Evolutionary conservation across 352 stramenopile genomes (phyloP).

Genomic region (Plasmopara muralis): DNA sequence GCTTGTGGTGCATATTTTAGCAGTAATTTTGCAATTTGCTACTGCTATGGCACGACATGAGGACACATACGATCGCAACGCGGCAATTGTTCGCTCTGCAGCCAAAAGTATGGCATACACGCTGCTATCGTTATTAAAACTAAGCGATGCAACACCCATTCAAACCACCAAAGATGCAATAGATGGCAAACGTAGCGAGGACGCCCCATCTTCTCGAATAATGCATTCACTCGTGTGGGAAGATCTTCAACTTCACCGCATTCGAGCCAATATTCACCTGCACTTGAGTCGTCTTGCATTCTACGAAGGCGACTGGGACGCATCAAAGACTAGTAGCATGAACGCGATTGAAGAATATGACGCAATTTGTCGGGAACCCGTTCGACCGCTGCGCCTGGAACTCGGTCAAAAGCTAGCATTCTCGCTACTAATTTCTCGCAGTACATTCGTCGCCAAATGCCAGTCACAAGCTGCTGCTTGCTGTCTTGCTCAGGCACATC

Average conservation of each 20-base stretch:
- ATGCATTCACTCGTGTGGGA: slow-evolving; percentile 19
- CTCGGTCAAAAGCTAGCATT: slow-evolving; percentile 41
- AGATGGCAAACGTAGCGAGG: not conserved
- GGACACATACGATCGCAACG: slow-evolving; percentile 22
- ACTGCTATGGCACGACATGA: slow-evolving; percentile 27
- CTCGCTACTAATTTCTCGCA: slow-evolving; percentile 22
- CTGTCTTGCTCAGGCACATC: slow-evolving; percentile 27
- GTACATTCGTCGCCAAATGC: slow-evolving; percentile 36
- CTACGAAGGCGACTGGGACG: slow-evolving; percentile 29
- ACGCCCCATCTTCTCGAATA: not conserved
- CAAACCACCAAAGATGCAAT: slow-evolving; percentile 1
- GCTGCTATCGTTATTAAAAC: slow-evolving; percentile 17
- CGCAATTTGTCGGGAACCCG: slow-evolving; percentile 6
- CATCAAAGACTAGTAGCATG: slow-evolving; percentile 17
- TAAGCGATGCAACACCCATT: not conserved
- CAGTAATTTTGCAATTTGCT: slow-evolving; percentile 25
- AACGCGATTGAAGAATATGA: slow-evolving; percentile 19
- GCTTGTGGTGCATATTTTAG: slow-evolving; percentile 28
- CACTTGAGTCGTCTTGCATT: slow-evolving; percentile 34
- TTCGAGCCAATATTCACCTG: slow-evolving; percentile 31
- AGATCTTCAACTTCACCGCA: slow-evolving; percentile 17
- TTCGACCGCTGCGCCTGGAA: slow-evolving; percentile 6
- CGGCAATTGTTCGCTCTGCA: slow-evolving; percentile 12
- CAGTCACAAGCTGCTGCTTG: slow-evolving; percentile 33
- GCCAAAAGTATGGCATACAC: slow-evolving; percentile 28